Evolutionary conservation across 2,329 filamentous ascomycete genomes (phyloP).

Genomic region (Stagonosporopsis tanaceti): DNA sequence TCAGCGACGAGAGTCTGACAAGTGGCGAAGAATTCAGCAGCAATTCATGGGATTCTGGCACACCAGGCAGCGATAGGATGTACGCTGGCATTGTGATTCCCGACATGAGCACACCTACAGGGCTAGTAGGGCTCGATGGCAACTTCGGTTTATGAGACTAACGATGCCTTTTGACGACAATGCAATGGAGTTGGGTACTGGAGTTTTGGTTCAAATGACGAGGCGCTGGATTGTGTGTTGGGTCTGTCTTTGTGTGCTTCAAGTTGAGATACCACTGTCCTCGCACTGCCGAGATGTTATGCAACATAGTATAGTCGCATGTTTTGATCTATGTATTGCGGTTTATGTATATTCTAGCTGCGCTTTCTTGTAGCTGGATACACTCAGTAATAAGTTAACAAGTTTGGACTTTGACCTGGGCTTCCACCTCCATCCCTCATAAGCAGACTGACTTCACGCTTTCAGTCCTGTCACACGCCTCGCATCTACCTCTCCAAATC

Average conservation of each 20-base stretch:
- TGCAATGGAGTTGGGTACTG: neutral
- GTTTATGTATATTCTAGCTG: neutral
- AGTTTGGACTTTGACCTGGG: neutral
- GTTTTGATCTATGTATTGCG: neutral
- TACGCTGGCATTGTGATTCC: conserved; percentile 49
- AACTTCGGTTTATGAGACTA: conserved; percentile 50
- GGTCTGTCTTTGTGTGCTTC: conserved; percentile 3
- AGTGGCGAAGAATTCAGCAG: conserved; percentile 57
- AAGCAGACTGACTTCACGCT: neutral
- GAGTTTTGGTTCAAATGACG: neutral
- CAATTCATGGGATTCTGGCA: conserved; percentile 39
- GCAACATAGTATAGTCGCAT: conserved; percentile 1
- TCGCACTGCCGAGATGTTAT: conserved; percentile 26
- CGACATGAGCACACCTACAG: conserved; percentile 39
- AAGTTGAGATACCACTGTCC: conserved; percentile 35
- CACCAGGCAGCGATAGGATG: conserved; percentile 42
- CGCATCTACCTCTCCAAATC: neutral
- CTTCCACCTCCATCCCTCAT: neutral
- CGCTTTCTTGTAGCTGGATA: neutral
- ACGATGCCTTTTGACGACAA: conserved; percentile 2
- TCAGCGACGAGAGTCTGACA: conserved; percentile 67
- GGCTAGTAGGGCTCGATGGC: conserved; percentile 49
- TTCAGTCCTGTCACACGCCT: neutral
- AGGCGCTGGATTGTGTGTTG: neutral
- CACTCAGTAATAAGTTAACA: neutral